Base-by-base conservation (phyloP, 768 basidiomycete genomes). In the Lanmaoa rubissima region DNA sequence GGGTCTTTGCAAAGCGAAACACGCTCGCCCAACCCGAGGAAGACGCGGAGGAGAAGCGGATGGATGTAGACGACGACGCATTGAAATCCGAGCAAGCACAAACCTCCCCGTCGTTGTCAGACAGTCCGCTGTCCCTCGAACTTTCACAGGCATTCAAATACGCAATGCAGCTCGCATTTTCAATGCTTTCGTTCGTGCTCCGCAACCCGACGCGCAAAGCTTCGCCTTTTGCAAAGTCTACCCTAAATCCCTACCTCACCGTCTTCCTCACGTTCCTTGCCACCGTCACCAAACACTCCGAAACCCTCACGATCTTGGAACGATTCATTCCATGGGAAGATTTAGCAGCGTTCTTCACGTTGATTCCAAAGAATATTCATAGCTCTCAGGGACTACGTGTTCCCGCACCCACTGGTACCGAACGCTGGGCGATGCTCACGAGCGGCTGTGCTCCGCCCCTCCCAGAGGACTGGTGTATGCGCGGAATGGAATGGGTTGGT, bases 401-500 rank as follows among this genome's bases (percentile, higher is more conserved):
- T 19, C 57, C 69, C 52, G 51, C 62, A 59, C 61, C 65, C 46
- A 43, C 69, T 34, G 69, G 75, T n/a, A 69, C 73, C 36, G 80
- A 87, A 44, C 79, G 81, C 38, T 85, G 86, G 78, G 69, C 75
- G 24, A 84, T 94, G 76, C 77, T 91, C 34, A 89, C 88, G 0
- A 84, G 78, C 44, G 83, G 83, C 14, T 87, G 84, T 58, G 74
- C 82, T 21, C 86, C 86, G 0, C 86, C 92, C 0, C 75, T 98
- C 2, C 81, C 90, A 0, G 97, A 99, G 72, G 97, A 98, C 65
- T 98, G 95, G 94, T 91, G 90, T 65, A 69, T 98, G 62, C 82
- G 97, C 34, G 97, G 97, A 1, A 92, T 95, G 87, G 94, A 94
- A 63, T 99, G 97, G 97, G 88, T 92, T 4, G 89, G 92, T 7